These are phyloP conservation scores for Ophiostoma perfectum DNA, from an alignment of 2,329 filamentous ascomycete species.

Conservation along the genomic window DNA sequence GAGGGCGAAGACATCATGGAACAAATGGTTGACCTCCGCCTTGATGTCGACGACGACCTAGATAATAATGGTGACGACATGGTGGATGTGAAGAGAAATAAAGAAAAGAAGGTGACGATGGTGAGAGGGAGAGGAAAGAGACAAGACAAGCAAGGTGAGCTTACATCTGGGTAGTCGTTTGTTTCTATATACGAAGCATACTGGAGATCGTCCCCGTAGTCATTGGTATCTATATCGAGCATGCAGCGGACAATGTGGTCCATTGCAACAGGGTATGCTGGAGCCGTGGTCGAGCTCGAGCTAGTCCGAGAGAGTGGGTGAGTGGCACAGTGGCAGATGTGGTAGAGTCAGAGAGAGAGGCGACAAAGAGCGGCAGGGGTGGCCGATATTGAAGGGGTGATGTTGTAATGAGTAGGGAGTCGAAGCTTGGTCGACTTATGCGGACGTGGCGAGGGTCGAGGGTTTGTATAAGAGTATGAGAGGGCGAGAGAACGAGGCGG, in stretches of 20 bases:
- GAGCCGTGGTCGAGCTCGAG: not conserved
- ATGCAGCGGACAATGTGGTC: constrained; percentile 59
- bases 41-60: not conserved
- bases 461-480: not conserved
- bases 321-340: not conserved
- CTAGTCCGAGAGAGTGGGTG: not conserved
- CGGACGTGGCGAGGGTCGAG: not conserved
- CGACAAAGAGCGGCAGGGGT: not conserved
- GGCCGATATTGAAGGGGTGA: not conserved
- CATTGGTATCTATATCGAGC: constrained; percentile 33
- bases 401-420: not conserved
- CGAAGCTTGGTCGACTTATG: not conserved
- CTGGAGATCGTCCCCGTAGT: not conserved
- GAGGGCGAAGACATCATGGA: constrained; percentile 4
- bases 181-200: constrained; percentile 47
- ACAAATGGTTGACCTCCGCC: not conserved
- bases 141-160: constrained; percentile 23
- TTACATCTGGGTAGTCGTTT: constrained; percentile 39
- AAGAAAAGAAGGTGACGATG: not conserved
- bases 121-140: not conserved
- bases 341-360: not conserved
- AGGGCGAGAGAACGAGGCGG: not conserved
- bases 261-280: constrained; percentile 37
- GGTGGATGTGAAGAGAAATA: not conserved
- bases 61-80: constrained; percentile 2